Evolutionary conservation across 192 early-diverging fungal genomes (phyloP), one percentile per base, ranked within the genome.

Genomic region (Rhizoclosmatium globosum): DNA sequence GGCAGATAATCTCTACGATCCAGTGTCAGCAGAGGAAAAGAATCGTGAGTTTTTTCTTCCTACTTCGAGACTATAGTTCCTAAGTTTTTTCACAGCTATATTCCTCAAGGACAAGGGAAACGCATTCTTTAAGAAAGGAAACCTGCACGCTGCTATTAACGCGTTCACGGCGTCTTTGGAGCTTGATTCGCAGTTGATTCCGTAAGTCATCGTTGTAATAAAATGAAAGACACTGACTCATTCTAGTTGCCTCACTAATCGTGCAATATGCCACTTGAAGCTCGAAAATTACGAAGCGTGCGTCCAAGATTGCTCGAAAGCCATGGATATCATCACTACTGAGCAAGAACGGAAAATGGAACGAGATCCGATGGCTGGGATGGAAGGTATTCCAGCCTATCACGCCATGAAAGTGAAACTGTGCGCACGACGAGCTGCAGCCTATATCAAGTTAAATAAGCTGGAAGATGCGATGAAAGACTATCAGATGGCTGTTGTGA

Each of bases 91-190:
- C 69, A 42, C 9, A 82, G 81, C 84, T 1, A 50, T 81, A 9
- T 84, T 84, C 7, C 79, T 91, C 64, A 93, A 92, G 64, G 90
- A 91, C 17, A 89, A 89, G 17, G 93, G 92, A 56, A 93, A 92
- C 76, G 83, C 78, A 47, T 92, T 92, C 45, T 94, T 94, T 85
- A 89, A 89, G 56, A 72, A 83, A 1, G 88, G 89, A 57, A 86
- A 89, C 62, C 86, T 85, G 58, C 84, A 86, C 6, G 86, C 88
- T 60, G 93, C 93, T n/a, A 87, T 92, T 46, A 92, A 93, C 41
- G 87, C 90, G 60, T 94, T 92, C 69, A 91, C 91, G 17, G 84
- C 90, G 7, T 91, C 92, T 7, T 72, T 95, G 64, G 88, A 83
- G 1, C 79, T 93, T 21, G 93, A 94, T 65, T 82, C 88, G 9